These are phyloP conservation scores for Zizania latifolia DNA, from an alignment of 176 grass and related monocot species.

Conservation along the genomic window DNA sequence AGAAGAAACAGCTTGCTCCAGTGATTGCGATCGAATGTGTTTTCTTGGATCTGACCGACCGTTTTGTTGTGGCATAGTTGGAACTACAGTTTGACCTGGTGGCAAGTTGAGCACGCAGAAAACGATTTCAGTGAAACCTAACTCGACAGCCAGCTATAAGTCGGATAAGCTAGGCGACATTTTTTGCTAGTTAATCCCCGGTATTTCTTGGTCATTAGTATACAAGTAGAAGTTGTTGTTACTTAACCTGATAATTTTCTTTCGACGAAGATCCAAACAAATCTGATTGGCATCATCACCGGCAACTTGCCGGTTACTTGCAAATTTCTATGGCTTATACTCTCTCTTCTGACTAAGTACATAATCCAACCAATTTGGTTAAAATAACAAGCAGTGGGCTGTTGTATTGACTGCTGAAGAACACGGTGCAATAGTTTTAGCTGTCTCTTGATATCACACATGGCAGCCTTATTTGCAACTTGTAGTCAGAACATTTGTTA, in stretches of 20 bases:
- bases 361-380: constrained; percentile 33
- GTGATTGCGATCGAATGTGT: constrained; percentile 27
- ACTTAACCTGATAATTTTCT: constrained; percentile 31
- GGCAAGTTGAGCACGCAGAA: not conserved
- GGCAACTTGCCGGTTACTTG: constrained; percentile 40
- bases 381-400: constrained; percentile 19
- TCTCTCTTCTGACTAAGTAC: constrained; percentile 41
- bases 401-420: constrained; percentile 41
- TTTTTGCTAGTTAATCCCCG: not conserved
- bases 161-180: constrained; percentile 4
- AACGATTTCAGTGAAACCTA: constrained; percentile 9
- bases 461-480: constrained; percentile 41
- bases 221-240: constrained; percentile 37
- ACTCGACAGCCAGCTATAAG: constrained; percentile 7
- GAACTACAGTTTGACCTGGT: constrained; percentile 14
- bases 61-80: constrained; percentile 24
- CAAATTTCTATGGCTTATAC: constrained; percentile 33
- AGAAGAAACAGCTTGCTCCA: constrained; percentile 11
- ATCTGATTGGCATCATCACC: constrained; percentile 38
- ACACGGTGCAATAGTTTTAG: constrained; percentile 17
- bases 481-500: constrained; percentile 28
- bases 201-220: constrained; percentile 22
- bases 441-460: constrained; percentile 33
- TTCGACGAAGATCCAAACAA: constrained; percentile 23
- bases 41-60: constrained; percentile 17